Evolutionary conservation across 2,329 filamentous ascomycete genomes (phyloP), one percentile per base, ranked within the genome.

Genomic region (Fusarium caatingaense): DNA sequence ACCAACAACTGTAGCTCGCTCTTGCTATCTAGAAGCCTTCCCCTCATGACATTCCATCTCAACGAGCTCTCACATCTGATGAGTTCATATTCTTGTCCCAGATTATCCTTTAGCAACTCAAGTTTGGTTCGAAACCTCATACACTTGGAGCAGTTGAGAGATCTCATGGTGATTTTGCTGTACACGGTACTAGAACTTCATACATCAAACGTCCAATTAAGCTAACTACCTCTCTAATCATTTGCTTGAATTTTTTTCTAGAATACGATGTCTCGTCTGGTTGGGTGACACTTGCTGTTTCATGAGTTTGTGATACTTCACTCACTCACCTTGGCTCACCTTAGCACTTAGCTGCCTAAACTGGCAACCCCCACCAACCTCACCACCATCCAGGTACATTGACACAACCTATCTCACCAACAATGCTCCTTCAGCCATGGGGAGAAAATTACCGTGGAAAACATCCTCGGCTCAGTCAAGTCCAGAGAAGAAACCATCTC

Each of bases 381-480:
- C 21, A 62, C 32, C 27, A 28, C 21, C 25, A 56, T 51, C 37
- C 32, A 42, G 46, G 18, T 55, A 48, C 49, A 55, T 25, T 30
- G 20, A 59, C 32, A 40, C 27, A 42, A 37, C 27, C 27, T 21
- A 53, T 53, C 49, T 59, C 53, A 49, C 50, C 40, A 66, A 28
- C 18, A 67, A 69, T 61, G 37, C 34, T 16, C 59, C 44, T 40
- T 55, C 45, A 57, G 25, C 28, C 61, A 88, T 88, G 86, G 79
- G 84, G 23, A 83, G 86, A 70, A 82, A 83, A 65, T 72, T 88
- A 9, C 86, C 86, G 3, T 88, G 86, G 85, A 82, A 84, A 59
- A 80, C 75, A 47, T 75, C 76, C 56, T 48, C 59, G 16, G 47
- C 51, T 50, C 47, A 57, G n/a, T 64, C 67, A 9, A 56, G 34